These are phyloP conservation scores for thale cress (Arabidopsis thaliana) DNA, from an alignment of 345 rosid genomes.

Conservation along the genomic window DNA sequence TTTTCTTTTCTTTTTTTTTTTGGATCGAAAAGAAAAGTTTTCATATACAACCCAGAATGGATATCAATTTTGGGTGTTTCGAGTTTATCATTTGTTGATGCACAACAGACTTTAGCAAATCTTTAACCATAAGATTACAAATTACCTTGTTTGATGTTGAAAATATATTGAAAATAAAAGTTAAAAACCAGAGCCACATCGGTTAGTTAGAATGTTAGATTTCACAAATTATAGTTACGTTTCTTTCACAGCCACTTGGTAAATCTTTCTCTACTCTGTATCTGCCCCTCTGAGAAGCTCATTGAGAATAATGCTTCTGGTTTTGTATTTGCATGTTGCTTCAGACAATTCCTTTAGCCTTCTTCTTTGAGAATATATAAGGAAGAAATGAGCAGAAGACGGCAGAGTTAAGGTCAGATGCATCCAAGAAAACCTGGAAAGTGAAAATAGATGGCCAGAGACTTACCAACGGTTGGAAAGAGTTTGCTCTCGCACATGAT, in stretches of 20 bases:
- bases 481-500: conserved; percentile 9
- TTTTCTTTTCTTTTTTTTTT: too few species aligned
- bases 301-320: not conserved
- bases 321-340: conserved; percentile 23
- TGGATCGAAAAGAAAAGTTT: too few species aligned
- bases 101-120: too few species aligned
- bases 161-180: too few species aligned
- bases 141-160: too few species aligned
- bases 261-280: not conserved
- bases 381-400: conserved; percentile 12
- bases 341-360: conserved; percentile 34
- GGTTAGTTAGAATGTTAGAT: too few species aligned
- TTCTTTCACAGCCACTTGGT: conserved; percentile 22
- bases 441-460: conserved; percentile 35
- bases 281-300: conserved; percentile 2
- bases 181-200: conserved; percentile 5
- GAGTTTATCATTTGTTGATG: too few species aligned
- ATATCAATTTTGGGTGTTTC: too few species aligned
- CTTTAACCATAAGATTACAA: too few species aligned
- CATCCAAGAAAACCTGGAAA: conserved; percentile 11
- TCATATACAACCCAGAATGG: too few species aligned
- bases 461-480: conserved; percentile 38
- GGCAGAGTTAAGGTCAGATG: conserved; percentile 34
- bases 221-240: too few species aligned
- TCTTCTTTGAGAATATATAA: conserved; percentile 2